phyloP scores from a whole-genome alignment of 345 rosid species.

The Eucalyptus tenuipes region DNA sequence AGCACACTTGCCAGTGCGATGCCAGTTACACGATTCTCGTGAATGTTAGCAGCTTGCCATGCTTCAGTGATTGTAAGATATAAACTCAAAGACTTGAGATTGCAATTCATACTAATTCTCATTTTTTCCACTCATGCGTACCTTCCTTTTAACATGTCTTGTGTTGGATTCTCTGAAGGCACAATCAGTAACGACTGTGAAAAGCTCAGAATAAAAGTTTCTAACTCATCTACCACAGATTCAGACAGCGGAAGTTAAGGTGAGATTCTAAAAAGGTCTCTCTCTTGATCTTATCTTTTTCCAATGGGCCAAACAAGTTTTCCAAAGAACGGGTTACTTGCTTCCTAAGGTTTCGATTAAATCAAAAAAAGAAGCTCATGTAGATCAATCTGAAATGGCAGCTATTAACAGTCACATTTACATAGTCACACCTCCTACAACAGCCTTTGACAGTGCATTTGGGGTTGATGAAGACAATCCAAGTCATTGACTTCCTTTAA shows the following conservation, averaged over 20 bases:
- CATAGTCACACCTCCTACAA: not conserved
- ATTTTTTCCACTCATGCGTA: not conserved
- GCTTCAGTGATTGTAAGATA: slow-evolving; percentile 35
- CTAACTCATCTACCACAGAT: not conserved
- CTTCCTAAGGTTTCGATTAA: not conserved
- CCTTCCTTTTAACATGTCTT: not conserved
- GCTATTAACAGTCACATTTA: not conserved
- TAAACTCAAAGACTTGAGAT: not conserved
- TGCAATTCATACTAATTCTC: not conserved
- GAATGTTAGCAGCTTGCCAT: slow-evolving; percentile 10
- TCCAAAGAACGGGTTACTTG: not conserved
- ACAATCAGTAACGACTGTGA: slow-evolving; percentile 24
- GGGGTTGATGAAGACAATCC: not conserved
- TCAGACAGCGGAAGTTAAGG: slow-evolving; percentile 3
- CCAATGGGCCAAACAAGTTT: not conserved
- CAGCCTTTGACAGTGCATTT: not conserved
- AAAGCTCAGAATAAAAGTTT: slow-evolving; percentile 17
- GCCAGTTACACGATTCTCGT: slow-evolving; percentile 8
- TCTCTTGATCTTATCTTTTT: not conserved
- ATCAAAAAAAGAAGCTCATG: not conserved
- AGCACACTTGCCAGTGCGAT: slow-evolving; percentile 4
- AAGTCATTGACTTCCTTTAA: not conserved
- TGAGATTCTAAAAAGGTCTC: not conserved
- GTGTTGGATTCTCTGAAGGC: slow-evolving; percentile 4
- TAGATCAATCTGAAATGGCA: not conserved